phyloP scores from a whole-genome alignment of 1,284 basidiomycete genomes.

The Moniliophthora roreri region DNA sequence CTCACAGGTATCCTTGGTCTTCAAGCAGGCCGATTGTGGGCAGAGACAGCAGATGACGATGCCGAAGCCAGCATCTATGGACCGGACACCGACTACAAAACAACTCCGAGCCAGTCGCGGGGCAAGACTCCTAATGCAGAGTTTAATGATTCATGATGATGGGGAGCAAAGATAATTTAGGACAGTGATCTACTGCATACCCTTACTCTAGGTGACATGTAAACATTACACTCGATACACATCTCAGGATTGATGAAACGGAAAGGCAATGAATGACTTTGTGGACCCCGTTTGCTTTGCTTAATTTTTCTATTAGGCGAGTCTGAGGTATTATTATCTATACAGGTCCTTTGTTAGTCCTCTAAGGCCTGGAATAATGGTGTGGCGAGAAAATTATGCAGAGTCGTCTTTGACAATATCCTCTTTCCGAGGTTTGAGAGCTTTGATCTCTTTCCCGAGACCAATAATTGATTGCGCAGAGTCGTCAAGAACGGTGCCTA shows the following conservation, averaged over 20 bases:
- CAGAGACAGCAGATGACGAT: constrained; percentile 62
- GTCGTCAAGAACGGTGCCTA: constrained; percentile 73
- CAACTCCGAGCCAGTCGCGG: constrained; percentile 24
- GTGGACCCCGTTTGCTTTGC: too few relatives aligned
- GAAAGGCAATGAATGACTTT: too few relatives aligned
- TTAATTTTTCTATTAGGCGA: constrained; percentile 4
- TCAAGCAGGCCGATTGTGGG: constrained; percentile 81
- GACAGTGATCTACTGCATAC: too few relatives aligned
- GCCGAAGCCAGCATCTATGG: constrained; percentile 23
- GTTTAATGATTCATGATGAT: constrained; percentile 17
- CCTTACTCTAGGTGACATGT: too few relatives aligned
- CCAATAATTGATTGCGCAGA: constrained; percentile 74
- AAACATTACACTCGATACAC: too few relatives aligned
- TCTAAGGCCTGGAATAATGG: neutral
- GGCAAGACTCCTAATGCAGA: constrained; percentile 34
- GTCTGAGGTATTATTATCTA: constrained; percentile 5
- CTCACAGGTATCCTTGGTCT: constrained; percentile 77
- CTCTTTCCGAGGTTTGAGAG: constrained; percentile 79
- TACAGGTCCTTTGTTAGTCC: constrained; percentile 6
- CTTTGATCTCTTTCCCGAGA: constrained; percentile 73
- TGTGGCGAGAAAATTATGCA: neutral
- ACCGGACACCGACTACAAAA: constrained; percentile 8
- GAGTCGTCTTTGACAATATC: constrained; percentile 75
- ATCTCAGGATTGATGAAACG: neutral
- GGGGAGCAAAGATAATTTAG: constrained; percentile 8